Conservation (phyloP, 495 filamentous ascomycete genomes). For the Cercophora sp. region DNA sequence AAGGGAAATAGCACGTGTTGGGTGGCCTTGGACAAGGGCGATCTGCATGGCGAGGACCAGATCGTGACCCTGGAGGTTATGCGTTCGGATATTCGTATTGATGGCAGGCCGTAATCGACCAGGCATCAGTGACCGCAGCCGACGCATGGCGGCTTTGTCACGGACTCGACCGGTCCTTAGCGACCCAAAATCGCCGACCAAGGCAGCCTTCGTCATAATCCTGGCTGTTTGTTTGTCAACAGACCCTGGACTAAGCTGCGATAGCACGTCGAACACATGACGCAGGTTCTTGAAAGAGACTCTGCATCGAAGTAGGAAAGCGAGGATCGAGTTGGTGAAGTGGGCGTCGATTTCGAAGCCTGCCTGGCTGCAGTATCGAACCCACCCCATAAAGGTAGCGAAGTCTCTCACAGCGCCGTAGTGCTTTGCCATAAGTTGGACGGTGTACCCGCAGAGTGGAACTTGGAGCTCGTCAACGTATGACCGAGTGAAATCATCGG, state of each 20-base stretch:
- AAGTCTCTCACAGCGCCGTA: slow-evolving; percentile 41
- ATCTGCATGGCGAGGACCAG: slow-evolving; percentile 37
- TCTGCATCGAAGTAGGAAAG: no score
- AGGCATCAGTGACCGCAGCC: slow-evolving; percentile 20
- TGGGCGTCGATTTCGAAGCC: slow-evolving; percentile 34
- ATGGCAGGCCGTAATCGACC: no score
- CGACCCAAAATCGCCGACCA: slow-evolving; percentile 16
- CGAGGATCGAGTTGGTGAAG: slow-evolving; percentile 41
- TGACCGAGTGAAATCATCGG: slow-evolving; percentile 36
- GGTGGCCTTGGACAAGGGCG: slow-evolving; percentile 19
- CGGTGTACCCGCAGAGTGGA: slow-evolving; percentile 30
- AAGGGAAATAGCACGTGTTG: slow-evolving; percentile 25
- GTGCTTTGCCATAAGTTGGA: slow-evolving; percentile 44
- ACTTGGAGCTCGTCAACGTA: slow-evolving; percentile 35
- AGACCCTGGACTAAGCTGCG: slow-evolving; percentile 24
- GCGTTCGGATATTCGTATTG: no score
- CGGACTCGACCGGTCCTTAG: no score
- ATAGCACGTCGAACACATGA: slow-evolving; percentile 32
- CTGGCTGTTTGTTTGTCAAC: slow-evolving; percentile 32
- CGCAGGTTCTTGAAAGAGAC: slow-evolving; percentile 37
- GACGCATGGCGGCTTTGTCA: slow-evolving; percentile 17
- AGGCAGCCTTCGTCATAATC: slow-evolving; percentile 35
- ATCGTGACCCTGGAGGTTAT: no score
- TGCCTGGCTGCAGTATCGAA: slow-evolving; percentile 28
- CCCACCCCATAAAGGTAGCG: slow-evolving; percentile 32